These are phyloP conservation scores for Echites panduratus DNA, from an alignment of 257 asterid species.

Conservation along the genomic window DNA sequence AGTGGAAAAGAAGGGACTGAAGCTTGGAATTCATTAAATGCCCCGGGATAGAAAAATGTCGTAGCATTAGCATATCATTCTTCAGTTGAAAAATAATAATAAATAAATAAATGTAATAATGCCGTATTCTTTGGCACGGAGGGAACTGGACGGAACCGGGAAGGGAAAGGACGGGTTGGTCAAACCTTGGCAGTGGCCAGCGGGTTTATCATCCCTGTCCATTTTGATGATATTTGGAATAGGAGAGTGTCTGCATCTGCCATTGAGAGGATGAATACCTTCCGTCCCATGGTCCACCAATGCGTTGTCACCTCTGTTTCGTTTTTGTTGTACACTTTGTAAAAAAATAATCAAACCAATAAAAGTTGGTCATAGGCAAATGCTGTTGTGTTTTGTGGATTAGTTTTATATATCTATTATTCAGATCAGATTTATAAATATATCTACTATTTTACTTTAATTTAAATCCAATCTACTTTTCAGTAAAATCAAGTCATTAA, in stretches of 20 bases:
- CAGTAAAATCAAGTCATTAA: no score
- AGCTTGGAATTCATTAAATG: constrained; percentile 11
- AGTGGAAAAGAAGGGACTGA: constrained; percentile 13
- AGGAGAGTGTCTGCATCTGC: neutral
- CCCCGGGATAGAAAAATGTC: neutral
- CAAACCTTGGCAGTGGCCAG: neutral
- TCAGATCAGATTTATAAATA: no score
- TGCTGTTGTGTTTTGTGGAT: neutral
- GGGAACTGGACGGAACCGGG: neutral
- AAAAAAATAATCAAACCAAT: neutral
- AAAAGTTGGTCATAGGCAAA: neutral
- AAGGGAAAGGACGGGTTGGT: constrained; percentile 1
- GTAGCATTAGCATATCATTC: neutral
- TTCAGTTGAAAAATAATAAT: neutral
- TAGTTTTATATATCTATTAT: no score
- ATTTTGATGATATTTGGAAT: neutral
- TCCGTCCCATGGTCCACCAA: neutral
- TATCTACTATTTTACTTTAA: no score
- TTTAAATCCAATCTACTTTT: no score
- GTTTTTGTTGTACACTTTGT: neutral
- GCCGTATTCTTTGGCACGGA: neutral
- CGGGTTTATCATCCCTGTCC: neutral
- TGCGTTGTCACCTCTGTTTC: neutral
- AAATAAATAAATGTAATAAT: no score
- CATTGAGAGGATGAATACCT: no score